A percentile compares a stretch with the other conserved stretches of the same genome.
phyloP scores from a whole-genome alignment of 129 eudicot genomes.

The Flaveria ramosissima region DNA sequence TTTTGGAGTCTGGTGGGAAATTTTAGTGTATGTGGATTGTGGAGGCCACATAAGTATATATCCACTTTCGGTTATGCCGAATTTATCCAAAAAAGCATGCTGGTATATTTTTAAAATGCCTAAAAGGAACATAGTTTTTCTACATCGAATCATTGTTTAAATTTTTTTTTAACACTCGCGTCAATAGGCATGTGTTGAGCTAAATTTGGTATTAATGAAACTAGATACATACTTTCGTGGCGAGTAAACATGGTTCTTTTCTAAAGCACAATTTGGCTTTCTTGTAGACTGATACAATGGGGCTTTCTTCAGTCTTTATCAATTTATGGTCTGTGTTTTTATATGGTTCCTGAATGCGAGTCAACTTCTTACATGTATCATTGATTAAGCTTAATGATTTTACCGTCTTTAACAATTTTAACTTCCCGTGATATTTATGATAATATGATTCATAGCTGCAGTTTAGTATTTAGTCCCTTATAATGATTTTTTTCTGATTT shows the following conservation, averaged over 20 bases:
- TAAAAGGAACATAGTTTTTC: background rate
- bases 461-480: background rate
- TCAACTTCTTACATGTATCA: background rate
- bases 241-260: background rate
- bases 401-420: background rate
- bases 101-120: background rate
- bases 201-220: background rate
- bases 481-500: background rate
- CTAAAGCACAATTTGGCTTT: background rate
- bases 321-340: background rate
- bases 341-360: background rate
- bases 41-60: background rate
- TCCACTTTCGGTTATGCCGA: background rate
- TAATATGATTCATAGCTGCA: background rate
- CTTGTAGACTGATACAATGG: too few relatives aligned
- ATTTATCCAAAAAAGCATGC: background rate
- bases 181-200: background rate
- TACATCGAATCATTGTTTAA: background rate
- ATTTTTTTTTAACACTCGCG: background rate
- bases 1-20: background rate
- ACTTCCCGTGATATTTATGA: background rate
- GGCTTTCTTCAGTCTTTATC: background rate
- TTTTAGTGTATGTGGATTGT: background rate
- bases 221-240: background rate
- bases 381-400: background rate